phyloP scores from a whole-genome alignment of 2,329 filamentous ascomycete genomes.

The Neodidymelliopsis sp. region DNA sequence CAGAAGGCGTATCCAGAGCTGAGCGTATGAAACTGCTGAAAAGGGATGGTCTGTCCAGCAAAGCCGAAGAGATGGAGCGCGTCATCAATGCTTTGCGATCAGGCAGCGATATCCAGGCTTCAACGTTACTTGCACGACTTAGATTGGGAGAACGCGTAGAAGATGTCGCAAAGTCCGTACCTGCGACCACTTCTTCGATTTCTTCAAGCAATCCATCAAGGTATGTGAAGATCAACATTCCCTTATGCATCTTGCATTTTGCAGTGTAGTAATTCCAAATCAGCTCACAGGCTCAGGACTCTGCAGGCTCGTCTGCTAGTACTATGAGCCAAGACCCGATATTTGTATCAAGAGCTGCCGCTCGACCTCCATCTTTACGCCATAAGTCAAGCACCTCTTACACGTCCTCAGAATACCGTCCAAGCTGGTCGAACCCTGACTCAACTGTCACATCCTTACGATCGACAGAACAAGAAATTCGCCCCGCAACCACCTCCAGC shows the following conservation, averaged over 20 bases:
- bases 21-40: constrained; percentile 37
- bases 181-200: constrained; percentile 16
- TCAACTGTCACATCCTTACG: constrained; percentile 10
- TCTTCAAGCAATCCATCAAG: constrained; percentile 22
- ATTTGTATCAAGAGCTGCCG: constrained; percentile 10
- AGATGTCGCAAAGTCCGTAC: constrained; percentile 29
- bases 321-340: constrained; percentile 25
- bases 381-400: constrained; percentile 19
- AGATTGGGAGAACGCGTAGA: constrained; percentile 31
- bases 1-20: constrained; percentile 34
- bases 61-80: constrained; percentile 31
- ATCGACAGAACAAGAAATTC: constrained; percentile 18
- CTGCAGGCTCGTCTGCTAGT: constrained; percentile 22
- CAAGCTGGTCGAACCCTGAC: constrained; percentile 13
- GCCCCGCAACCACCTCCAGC: neutral
- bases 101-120: constrained; percentile 30
- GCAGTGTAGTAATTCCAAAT: constrained; percentile 20
- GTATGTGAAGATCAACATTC: constrained; percentile 21
- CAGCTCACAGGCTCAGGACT: constrained; percentile 31
- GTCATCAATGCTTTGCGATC: constrained; percentile 29
- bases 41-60: constrained; percentile 27
- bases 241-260: constrained; percentile 7
- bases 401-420: constrained; percentile 14
- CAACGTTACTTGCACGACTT: constrained; percentile 27
- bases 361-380: constrained; percentile 4